These are phyloP conservation scores for Urostyla sp. DNA, from an alignment of 73 alveolate species.

Conservation along the genomic window DNA sequence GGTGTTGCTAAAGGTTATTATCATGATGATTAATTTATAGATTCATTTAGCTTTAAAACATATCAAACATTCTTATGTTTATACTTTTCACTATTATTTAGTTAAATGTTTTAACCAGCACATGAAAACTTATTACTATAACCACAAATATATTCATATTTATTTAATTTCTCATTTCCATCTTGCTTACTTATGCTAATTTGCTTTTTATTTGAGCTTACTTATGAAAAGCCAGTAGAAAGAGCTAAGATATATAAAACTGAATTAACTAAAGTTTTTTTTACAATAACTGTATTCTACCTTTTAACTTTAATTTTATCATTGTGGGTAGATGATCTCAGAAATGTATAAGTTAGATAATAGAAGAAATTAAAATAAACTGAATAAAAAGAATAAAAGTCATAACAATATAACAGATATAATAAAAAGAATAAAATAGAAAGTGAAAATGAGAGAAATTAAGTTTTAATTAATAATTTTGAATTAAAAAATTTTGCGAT, in stretches of 20 bases:
- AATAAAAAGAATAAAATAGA: background rate
- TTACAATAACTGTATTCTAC: constrained; percentile 11
- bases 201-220: constrained; percentile 33
- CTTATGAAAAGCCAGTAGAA: constrained; percentile 6
- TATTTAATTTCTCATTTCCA: constrained; percentile 30
- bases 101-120: constrained; percentile 1
- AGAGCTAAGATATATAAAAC: constrained; percentile 32
- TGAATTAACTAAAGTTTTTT: constrained; percentile 26
- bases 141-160: constrained; percentile 9
- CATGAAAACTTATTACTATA: background rate
- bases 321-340: constrained; percentile 26
- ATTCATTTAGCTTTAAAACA: constrained; percentile 25
- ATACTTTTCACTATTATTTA: background rate
- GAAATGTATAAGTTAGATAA: background rate
- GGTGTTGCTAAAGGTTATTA: constrained; percentile 15
- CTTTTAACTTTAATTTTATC: constrained; percentile 15
- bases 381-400: background rate
- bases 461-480: background rate
- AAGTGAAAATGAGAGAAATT: background rate
- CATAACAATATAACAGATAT: background rate
- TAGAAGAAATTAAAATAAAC: background rate
- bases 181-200: constrained; percentile 43
- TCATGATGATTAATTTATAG: constrained; percentile 37
- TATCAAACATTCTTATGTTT: constrained; percentile 26
- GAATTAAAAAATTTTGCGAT: background rate